phyloP scores from a whole-genome alignment of 352 stramenopile species.

The Hyaloperonospora arabidopsidis region DNA sequence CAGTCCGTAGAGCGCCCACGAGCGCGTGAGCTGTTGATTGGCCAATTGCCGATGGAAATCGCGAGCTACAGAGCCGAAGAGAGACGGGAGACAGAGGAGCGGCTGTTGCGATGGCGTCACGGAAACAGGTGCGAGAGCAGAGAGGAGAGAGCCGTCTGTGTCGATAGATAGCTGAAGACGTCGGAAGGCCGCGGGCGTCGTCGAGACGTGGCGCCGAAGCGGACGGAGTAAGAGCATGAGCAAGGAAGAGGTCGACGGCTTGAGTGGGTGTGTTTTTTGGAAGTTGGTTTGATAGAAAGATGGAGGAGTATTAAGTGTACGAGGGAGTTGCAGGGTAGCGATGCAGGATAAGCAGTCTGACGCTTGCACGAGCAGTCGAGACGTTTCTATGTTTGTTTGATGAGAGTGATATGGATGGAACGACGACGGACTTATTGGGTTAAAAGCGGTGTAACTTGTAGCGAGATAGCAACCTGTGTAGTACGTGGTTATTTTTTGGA shows the following conservation, averaged over 20 bases:
- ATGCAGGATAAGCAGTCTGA: too few relatives aligned
- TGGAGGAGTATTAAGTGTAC: too few relatives aligned
- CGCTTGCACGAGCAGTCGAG: too few relatives aligned
- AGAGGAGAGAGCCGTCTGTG: slow-evolving; percentile 33
- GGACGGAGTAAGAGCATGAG: slow-evolving; percentile 10
- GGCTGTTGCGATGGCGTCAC: slow-evolving; percentile 15
- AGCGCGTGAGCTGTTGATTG: slow-evolving; percentile 30
- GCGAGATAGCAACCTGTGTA: too few relatives aligned
- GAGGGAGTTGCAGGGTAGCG: too few relatives aligned
- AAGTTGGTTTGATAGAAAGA: too few relatives aligned
- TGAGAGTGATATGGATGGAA: too few relatives aligned
- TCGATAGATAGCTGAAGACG: slow-evolving; percentile 35
- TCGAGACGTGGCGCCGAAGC: slow-evolving; percentile 19
- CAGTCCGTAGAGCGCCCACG: slow-evolving; percentile 61
- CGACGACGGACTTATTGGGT: too few relatives aligned
- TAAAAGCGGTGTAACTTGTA: too few relatives aligned
- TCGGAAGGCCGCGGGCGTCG: slow-evolving; percentile 12
- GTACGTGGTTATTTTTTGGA: too few relatives aligned
- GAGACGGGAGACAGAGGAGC: slow-evolving; percentile 61
- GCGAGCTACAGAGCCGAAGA: slow-evolving; percentile 49
- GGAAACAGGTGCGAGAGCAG: slow-evolving; percentile 27
- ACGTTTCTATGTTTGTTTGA: too few relatives aligned
- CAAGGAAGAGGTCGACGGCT: background rate
- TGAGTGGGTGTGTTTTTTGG: too few relatives aligned
- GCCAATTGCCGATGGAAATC: slow-evolving; percentile 59